Evolutionary conservation across 805 yeast genomes (phyloP), one percentile per base, ranked within the genome.

Genomic region (Nakazawaea anatomiae): DNA sequence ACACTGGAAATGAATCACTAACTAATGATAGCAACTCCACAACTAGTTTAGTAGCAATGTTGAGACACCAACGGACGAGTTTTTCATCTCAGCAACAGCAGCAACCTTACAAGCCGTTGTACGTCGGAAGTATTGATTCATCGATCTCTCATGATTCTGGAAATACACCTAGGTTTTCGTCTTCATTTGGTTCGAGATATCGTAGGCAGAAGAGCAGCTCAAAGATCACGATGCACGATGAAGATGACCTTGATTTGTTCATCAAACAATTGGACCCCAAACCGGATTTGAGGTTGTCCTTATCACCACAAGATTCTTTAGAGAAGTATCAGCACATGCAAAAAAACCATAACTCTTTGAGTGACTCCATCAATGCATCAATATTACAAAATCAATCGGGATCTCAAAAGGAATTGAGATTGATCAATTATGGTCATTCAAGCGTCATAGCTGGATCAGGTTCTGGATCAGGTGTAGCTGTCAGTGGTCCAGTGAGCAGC

Each of bases 181-280:
- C 92, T 0, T 83, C 91, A 0, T 85, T 85, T 64, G 87, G 88
- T 0, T 82, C 83, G n/a, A 69, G 87, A 46, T 58, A 64, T 43
- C 59, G 54, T 6, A 12, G 52, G 7, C 48, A 44, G 25, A 44
- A 52, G 14, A 43, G 62, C 51, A 58, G 57, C 9, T 53, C 59
- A 2, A 52, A 58, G 7, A 18, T 41, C 18, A 30, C 25, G 25
- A 18, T n/a, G 9, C 34, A 46, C 18, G 50, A 55, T 39, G 71
- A 63, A 45, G 71, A 66, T 43, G 70, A 64, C 43, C 56, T 69
- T 7, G 69, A 64, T 38, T 59, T 58, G 25, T 68, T 69, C 51
- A 59, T 69, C 55, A 66, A 59, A 44, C 59, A 67, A 62, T 52
- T 69, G 29, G 72, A 69, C 40, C 60, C 68, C 7, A 69, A 64